Percentiles rank a stretch among this genome's conserved stretches.
Conservation (phyloP, 768 basidiomycete genomes). For the Agaricus sinodeliciosus region DNA sequence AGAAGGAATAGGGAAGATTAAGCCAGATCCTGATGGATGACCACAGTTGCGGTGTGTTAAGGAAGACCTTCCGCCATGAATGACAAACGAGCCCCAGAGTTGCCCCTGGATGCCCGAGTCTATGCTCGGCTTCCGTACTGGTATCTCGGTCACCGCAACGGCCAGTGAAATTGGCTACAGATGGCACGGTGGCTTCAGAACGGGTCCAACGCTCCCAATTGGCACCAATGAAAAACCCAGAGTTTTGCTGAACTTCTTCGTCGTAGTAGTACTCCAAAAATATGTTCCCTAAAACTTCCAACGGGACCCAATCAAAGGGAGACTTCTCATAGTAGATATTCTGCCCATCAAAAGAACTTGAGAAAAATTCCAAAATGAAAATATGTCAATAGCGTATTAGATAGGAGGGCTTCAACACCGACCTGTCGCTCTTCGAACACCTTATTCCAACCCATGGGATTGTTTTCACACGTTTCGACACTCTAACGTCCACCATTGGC, state of each 20-base stretch:
- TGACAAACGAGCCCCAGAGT: slow-evolving; percentile 7
- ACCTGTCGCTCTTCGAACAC: background rate
- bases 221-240: slow-evolving; percentile 8
- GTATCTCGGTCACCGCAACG: background rate
- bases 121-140: slow-evolving; percentile 1
- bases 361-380: background rate
- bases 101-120: slow-evolving; percentile 7
- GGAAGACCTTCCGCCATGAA: slow-evolving; percentile 8
- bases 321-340: background rate
- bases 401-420: background rate
- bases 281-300: slow-evolving; percentile 9
- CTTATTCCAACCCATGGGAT: background rate
- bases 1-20: slow-evolving; percentile 7
- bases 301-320: slow-evolving; percentile 2
- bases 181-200: background rate
- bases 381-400: background rate
- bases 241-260: slow-evolving; percentile 10
- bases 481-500: background rate
- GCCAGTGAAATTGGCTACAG: background rate
- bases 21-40: slow-evolving; percentile 10
- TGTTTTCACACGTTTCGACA: slow-evolving; percentile 1
- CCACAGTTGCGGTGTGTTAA: slow-evolving; percentile 7
- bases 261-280: slow-evolving; percentile 11
- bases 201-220: slow-evolving; percentile 8
- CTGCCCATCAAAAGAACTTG: background rate